Evolutionary conservation across 2,329 filamentous ascomycete species (phyloP), one percentile per base, ranked within the genome.

Genomic region (Pseudopithomyces chartarum): DNA sequence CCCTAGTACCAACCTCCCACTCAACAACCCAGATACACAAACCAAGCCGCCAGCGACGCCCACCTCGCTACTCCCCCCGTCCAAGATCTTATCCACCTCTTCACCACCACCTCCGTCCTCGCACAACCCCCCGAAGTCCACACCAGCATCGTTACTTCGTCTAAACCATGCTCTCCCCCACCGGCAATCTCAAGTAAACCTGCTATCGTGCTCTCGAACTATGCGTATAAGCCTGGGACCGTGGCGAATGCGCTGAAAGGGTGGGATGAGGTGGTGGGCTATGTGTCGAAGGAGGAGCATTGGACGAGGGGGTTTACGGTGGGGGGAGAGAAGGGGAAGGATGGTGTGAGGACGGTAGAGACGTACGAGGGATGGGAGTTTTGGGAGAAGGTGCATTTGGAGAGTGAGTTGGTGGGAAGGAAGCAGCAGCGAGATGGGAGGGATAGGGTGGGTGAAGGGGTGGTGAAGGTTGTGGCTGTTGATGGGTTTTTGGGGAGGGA

Each of bases 41-140:
- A 62, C 11, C 61, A 58, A 52, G 63, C 56, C 23, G 63, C 61
- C 19, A 65, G 49, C 49, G 66, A 65, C 43, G 57, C 63, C 1
- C 67, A 70, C 29, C 13, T 70, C 10, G 52, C 57, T 3, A 63
- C 66, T 1, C 45, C 44, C 6, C 66, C 67, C 12, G 66, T 70
- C 1, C 58, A 68, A 52, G 65, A 61, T 20, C 61, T 70, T 3
- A 62, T 69, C n/a, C 33, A 47, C 2, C 56, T 69, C 5, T 69
- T 69, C 52, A 58, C 56, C 3, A 58, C 58, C 10, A 58, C 59
- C 15, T 58, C 62, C 19, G 56, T 68, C n/a, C 64, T 69, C 15
- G 63, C 56, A 4, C 46, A 52, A 12, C 47, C 66, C 2, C 67
- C 67, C 2, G 66, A 66, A 48, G 66, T 70, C 1, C 60, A 65